Evolutionary conservation across 805 yeast species (phyloP).

Genomic region (Suhomyces emberorum): DNA sequence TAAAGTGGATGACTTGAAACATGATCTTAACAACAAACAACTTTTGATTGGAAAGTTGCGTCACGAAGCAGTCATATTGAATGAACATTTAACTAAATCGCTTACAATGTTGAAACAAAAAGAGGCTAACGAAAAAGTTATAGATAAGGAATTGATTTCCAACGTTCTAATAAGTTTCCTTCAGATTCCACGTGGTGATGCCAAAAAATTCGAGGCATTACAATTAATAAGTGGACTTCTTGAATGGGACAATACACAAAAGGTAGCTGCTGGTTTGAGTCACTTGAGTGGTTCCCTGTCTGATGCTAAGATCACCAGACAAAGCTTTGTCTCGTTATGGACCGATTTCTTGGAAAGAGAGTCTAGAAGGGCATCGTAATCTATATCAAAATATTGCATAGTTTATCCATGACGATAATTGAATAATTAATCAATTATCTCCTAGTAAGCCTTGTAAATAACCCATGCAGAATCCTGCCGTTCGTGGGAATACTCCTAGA

Average conservation of each 20-base stretch:
- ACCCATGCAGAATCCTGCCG: too few species aligned
- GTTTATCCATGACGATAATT: neutral
- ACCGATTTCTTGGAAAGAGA: slow-evolving; percentile 77
- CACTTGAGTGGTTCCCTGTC: slow-evolving; percentile 21
- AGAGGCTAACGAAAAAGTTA: slow-evolving; percentile 62
- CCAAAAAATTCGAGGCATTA: slow-evolving; percentile 90
- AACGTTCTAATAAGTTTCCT: slow-evolving; percentile 83
- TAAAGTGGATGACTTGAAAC: slow-evolving; percentile 48
- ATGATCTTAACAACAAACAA: slow-evolving; percentile 59
- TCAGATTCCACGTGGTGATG: slow-evolving; percentile 85
- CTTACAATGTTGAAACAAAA: slow-evolving; percentile 77
- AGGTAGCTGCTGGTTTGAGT: slow-evolving; percentile 69
- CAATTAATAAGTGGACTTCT: slow-evolving; percentile 77
- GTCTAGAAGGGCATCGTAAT: slow-evolving; percentile 42
- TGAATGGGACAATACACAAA: slow-evolving; percentile 84
- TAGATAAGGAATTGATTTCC: slow-evolving; percentile 85
- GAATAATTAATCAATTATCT: too few species aligned
- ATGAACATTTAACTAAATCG: slow-evolving; percentile 95
- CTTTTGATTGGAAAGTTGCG: slow-evolving; percentile 84
- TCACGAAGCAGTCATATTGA: slow-evolving; percentile 89
- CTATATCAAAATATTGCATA: too few species aligned
- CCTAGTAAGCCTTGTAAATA: too few species aligned
- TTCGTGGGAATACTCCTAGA: too few species aligned
- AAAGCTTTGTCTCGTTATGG: slow-evolving; percentile 72
- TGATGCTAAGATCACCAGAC: slow-evolving; percentile 19